Percentiles rank a stretch among this genome's conserved stretches.
Evolutionary conservation across 192 early-diverging fungal species (phyloP).

Genomic region (Podochytrium sp.): DNA sequence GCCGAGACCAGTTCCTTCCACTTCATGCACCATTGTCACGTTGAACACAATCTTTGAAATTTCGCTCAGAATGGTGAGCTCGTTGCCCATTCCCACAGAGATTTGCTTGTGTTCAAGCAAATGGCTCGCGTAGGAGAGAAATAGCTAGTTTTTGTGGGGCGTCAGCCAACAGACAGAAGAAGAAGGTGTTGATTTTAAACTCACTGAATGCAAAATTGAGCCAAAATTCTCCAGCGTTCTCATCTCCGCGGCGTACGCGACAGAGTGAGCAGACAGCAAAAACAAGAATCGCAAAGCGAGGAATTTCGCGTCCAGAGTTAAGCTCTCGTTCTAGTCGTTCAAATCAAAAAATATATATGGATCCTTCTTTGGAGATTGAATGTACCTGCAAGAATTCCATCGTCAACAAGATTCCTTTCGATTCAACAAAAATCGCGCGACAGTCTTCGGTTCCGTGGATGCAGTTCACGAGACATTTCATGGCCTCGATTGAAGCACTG

Average conservation of each 20-base stretch:
- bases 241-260: constrained; percentile 8
- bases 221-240: background rate
- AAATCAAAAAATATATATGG: background rate
- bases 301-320: constrained; percentile 62
- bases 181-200: background rate
- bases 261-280: constrained; percentile 55
- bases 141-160: too few relatives aligned
- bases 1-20: constrained; percentile 1
- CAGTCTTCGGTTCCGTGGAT: constrained; percentile 57
- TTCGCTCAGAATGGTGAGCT: constrained; percentile 31
- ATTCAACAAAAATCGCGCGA: constrained; percentile 48
- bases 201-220: background rate
- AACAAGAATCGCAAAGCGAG: constrained; percentile 70
- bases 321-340: constrained; percentile 19
- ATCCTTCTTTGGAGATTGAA: background rate
- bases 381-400: constrained; percentile 52
- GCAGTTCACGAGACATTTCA: constrained; percentile 76
- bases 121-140: constrained; percentile 4
- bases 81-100: constrained; percentile 24
- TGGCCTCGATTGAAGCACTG: constrained; percentile 40
- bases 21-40: constrained; percentile 33
- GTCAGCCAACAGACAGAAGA: too few relatives aligned
- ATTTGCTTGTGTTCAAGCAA: constrained; percentile 17
- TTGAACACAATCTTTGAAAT: constrained; percentile 54
- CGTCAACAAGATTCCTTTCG: constrained; percentile 45